These are phyloP conservation scores for Chlorella ohadii DNA, from an alignment of 139 green algal genomes.

Conservation along the genomic window DNA sequence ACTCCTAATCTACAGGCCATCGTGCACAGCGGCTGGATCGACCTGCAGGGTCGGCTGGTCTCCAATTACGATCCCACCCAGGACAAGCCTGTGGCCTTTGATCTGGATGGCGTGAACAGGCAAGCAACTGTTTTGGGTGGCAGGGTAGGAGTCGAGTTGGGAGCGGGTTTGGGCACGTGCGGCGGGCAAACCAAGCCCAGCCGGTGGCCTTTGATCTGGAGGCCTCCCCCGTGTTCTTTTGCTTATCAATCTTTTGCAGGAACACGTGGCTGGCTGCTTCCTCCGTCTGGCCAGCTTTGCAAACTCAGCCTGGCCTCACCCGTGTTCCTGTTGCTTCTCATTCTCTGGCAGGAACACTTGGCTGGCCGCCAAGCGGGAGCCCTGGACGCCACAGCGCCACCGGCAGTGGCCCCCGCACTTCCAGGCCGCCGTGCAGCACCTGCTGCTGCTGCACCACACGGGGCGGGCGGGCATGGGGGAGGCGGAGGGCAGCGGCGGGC, in stretches of 20 bases:
- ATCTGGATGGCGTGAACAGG: conserved; percentile 14
- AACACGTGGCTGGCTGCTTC: not conserved
- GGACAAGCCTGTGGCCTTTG: conserved; percentile 13
- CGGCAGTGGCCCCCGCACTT: not conserved
- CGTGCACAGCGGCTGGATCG: conserved; percentile 28
- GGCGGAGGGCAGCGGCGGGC: not conserved
- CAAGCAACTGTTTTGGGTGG: too few relatives aligned
- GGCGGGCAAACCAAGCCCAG: too few relatives aligned
- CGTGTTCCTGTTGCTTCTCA: not conserved
- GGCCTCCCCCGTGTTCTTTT: too few relatives aligned
- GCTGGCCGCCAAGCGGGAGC: conserved; percentile 10
- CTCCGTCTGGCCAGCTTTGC: not conserved
- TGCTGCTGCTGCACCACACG: conserved; percentile 12
- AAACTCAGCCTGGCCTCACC: too few relatives aligned
- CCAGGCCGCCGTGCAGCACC: not conserved
- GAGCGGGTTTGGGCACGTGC: too few relatives aligned
- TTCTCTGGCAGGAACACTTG: conserved; percentile 17
- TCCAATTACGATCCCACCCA: conserved; percentile 1
- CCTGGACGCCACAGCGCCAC: conserved; percentile 3
- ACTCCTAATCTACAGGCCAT: too few relatives aligned
- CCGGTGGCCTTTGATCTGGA: too few relatives aligned
- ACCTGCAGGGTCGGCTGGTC: conserved; percentile 9
- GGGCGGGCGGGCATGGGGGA: not conserved
- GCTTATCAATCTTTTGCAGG: too few relatives aligned
- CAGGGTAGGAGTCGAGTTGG: too few relatives aligned